Base-by-base conservation (phyloP, 1,139 yeast species). In the Kodamaea sp. region DNA sequence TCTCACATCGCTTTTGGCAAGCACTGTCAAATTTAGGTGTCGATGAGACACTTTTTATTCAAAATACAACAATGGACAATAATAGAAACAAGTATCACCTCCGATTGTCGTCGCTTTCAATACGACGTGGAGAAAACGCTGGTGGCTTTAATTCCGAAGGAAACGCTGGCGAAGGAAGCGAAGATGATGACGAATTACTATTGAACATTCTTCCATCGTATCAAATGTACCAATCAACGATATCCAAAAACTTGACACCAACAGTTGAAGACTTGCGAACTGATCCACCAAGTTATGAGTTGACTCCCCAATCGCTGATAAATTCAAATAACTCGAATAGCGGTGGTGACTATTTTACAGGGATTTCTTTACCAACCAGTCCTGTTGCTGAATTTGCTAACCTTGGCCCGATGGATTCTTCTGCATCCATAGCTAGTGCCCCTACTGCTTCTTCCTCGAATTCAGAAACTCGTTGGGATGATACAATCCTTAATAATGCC, bases 161-260 rank as follows among this genome's bases (percentile, higher is more conserved):
- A 20, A 12, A 15, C 30, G 32, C n/a, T 10, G 28, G 28, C 12
- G 25, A 24, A 7, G 6, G 22, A 34, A 30, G 38, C 23, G 45
- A 41, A 22, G 51, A 47, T 6, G 53, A 54, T n/a, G 62, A 55
- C 28, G 66, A 57, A 24, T 57, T 57, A 34, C 52, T 67, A 37
- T 49, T 70, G 48, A 67, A 62, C 42, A 67, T 68, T 33, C 57
- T 69, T 24, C 75, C 75, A 1, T 67, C 73, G 6, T 69, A 69
- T 45, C 73, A 67, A 40, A 63, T 69, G 60, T 67, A 62, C 44
- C 65, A 64, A 42, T 61, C 67, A 12, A 68, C 72, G 1, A 60
- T 69, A 28, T 63, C 71, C 26, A 65, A 65, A 40, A 59, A 57
- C 38, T 51, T 67, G 36, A 60, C 64, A 2, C 72, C 73, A 4